Conservation (phyloP, 169 alveolate genomes). For the Plasmodium gonderi region DNA sequence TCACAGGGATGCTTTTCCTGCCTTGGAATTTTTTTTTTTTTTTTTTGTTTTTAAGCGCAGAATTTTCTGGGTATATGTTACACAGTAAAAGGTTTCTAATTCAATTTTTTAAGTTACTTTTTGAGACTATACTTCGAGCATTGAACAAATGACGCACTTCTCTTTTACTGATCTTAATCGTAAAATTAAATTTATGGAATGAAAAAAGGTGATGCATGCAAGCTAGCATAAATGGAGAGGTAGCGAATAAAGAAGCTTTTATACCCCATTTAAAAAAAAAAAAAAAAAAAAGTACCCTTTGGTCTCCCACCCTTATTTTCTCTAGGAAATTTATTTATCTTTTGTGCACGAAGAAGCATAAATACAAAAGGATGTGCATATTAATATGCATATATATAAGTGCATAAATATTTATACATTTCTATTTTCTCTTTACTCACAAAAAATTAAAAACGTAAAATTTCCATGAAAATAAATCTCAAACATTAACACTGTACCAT, state of each 20-base stretch:
- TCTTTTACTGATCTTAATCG: background rate
- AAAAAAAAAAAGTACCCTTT: constrained; percentile 52
- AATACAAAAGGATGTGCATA: background rate
- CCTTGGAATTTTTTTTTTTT: background rate
- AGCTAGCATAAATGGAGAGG: background rate
- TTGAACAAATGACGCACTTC: background rate
- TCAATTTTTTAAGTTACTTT: background rate
- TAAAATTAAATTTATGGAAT: background rate
- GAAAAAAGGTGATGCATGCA: background rate
- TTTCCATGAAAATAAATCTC: background rate
- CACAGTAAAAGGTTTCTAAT: background rate
- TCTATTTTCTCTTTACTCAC: background rate
- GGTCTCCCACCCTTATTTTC: constrained; percentile 18
- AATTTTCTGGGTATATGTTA: background rate
- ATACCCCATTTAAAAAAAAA: background rate
- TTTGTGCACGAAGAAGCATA: background rate
- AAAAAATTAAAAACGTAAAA: background rate
- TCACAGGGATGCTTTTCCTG: no score
- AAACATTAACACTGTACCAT: background rate
- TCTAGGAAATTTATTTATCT: background rate
- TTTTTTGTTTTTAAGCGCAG: background rate
- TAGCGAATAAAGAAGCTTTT: background rate
- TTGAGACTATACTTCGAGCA: background rate
- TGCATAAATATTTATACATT: background rate
- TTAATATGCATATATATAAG: background rate